Percentiles rank a stretch among this genome's conserved stretches.
Evolutionary conservation across 73 alveolate species (phyloP).

Genomic region (Effrenium voratum): DNA sequence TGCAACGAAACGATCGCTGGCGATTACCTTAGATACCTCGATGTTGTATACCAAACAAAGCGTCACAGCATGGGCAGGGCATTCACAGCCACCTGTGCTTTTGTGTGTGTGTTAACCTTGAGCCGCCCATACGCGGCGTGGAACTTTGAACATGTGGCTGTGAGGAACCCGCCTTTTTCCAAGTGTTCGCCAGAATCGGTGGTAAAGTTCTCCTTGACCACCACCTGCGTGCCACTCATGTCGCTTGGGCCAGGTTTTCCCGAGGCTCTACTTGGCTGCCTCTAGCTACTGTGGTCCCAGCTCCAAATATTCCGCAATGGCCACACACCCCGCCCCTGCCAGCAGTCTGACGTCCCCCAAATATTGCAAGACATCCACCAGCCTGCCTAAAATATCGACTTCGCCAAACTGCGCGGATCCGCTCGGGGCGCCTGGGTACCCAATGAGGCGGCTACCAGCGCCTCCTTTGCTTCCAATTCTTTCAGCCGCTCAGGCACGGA

Average conservation of each 20-base stretch:
- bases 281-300: not conserved
- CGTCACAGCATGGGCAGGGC: not conserved
- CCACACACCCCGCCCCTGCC: not conserved
- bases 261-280: not conserved
- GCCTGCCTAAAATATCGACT: not conserved
- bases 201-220: slow-evolving; percentile 12
- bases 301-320: not conserved
- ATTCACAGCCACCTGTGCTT: not conserved
- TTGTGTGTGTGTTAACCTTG: not conserved
- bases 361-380: not conserved
- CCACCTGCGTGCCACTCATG: slow-evolving; percentile 13
- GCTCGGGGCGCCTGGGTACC: not conserved
- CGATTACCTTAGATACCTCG: not conserved
- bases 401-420: not conserved
- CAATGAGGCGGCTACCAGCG: not conserved
- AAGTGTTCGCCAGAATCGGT: slow-evolving; percentile 5
- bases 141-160: not conserved
- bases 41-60: not conserved
- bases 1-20: not conserved
- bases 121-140: not conserved
- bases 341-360: not conserved
- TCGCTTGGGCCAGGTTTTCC: not conserved
- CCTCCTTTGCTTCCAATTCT: not conserved
- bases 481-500: not conserved
- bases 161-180: not conserved